phyloP scores from a whole-genome alignment of 2,329 filamentous ascomycete genomes.

The Chalaropsis ovoidea region DNA sequence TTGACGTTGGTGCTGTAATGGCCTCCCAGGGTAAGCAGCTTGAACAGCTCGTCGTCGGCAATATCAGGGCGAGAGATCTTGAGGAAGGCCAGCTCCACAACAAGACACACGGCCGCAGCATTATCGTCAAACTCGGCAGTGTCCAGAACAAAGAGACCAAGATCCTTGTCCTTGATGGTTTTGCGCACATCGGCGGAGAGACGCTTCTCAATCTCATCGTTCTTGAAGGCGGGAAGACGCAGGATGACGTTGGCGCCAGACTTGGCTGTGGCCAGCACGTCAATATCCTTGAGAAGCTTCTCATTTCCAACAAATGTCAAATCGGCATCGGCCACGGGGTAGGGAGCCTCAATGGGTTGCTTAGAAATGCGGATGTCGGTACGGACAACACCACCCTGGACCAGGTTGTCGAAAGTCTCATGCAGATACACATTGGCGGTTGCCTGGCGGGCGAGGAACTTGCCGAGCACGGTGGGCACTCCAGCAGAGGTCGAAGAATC shows the following conservation, averaged over 20 bases:
- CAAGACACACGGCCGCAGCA: slow-evolving; percentile 51
- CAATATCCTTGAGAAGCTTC: slow-evolving; percentile 67
- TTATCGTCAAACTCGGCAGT: slow-evolving; percentile 54
- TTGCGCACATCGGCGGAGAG: slow-evolving; percentile 62
- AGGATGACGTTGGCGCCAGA: slow-evolving; percentile 62
- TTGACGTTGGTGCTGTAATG: slow-evolving; percentile 20
- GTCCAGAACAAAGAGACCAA: slow-evolving; percentile 68
- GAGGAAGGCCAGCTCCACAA: slow-evolving; percentile 75
- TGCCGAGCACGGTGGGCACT: slow-evolving; percentile 52
- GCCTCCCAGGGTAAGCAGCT: slow-evolving; percentile 43
- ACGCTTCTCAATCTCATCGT: slow-evolving; percentile 83
- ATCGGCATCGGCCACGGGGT: slow-evolving; percentile 68
- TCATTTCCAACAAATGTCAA: slow-evolving; percentile 68
- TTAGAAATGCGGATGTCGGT: slow-evolving; percentile 77
- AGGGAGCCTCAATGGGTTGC: slow-evolving; percentile 75
- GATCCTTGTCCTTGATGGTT: slow-evolving; percentile 56
- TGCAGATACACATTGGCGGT: slow-evolving; percentile 52
- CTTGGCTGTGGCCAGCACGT: slow-evolving; percentile 61
- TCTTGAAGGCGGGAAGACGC: slow-evolving; percentile 67
- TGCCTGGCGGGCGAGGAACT: slow-evolving; percentile 59
- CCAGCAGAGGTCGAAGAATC: slow-evolving; percentile 60
- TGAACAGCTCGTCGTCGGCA: slow-evolving; percentile 52
- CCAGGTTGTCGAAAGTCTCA: slow-evolving; percentile 56
- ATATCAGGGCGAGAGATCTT: slow-evolving; percentile 61
- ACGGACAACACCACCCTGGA: slow-evolving; percentile 66